Percentiles rank a stretch among this genome's conserved stretches.
phyloP scores from a whole-genome alignment of 2,329 filamentous ascomycete genomes.

The Cucurbitaria berberidis region DNA sequence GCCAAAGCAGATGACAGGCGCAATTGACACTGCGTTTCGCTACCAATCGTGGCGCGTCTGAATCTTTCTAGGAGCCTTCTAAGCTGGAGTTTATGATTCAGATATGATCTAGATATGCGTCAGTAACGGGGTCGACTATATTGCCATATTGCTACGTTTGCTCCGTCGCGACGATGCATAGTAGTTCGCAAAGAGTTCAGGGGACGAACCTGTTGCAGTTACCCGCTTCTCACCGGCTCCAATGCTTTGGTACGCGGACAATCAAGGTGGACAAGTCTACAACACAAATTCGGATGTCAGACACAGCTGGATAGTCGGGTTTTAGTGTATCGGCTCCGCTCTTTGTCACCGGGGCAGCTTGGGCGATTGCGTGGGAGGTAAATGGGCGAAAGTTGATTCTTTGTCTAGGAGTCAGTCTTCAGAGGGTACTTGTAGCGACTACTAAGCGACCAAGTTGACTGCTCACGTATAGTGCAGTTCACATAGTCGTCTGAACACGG shows the following conservation, averaged over 20 bases:
- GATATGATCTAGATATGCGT: constrained; percentile 33
- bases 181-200: constrained; percentile 33
- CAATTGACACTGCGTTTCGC: constrained; percentile 6
- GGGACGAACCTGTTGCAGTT: constrained; percentile 46
- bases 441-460: constrained; percentile 39
- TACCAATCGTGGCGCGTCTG: background rate
- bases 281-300: constrained; percentile 24
- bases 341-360: constrained; percentile 43
- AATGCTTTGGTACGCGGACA: constrained; percentile 31
- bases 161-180: constrained; percentile 42
- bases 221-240: constrained; percentile 39
- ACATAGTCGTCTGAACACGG: constrained; percentile 46
- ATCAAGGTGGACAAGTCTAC: constrained; percentile 32
- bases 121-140: constrained; percentile 26
- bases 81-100: constrained; percentile 15
- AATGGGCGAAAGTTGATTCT: constrained; percentile 44
- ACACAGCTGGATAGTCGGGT: constrained; percentile 42
- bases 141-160: constrained; percentile 38
- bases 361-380: constrained; percentile 38
- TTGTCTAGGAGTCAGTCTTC: constrained; percentile 43
- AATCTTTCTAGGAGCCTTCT: constrained; percentile 25
- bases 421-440: constrained; percentile 50
- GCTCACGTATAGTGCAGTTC: constrained; percentile 44
- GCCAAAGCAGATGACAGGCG: constrained; percentile 7
- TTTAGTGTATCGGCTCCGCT: constrained; percentile 40